Base-by-base conservation (phyloP, 805 yeast species). In the Ogataea pignaliae region DNA sequence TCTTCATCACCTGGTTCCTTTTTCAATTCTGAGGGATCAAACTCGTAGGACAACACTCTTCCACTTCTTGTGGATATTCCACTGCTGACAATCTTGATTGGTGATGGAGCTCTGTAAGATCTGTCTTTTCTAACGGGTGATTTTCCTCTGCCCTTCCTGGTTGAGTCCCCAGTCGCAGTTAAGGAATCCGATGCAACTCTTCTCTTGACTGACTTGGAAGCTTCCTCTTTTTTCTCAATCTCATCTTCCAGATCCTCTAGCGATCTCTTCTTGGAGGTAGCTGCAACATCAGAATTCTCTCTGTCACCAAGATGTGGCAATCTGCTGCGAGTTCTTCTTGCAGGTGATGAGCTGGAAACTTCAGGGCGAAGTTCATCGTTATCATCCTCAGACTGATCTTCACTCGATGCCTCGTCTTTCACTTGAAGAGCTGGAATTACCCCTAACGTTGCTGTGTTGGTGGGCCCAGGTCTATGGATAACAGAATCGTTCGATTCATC, bases 31-130 rank as follows among this genome's bases (percentile, higher is more conserved):
- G 47, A 48, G 14, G 54, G 54, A 13, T 57, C 65, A 1, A 58
- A 43, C 18, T 59, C 64, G 40, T 60, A 60, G 3, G 65, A 60
- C 34, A 61, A 42, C 10, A 60, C 61, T 13, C 64, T 51, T 10
- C 60, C 61, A 39, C 61, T 57, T 42, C 61, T 51, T 1, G 61
- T 57, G 7, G 59, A 47, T 10, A 57, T 57, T 4, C 60, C 57
- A 35, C 60, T 57, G 44, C 60, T 48, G 14, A 48, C 42, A 42
- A 45, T 47, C 29, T 47, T 51, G 31, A 48, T 48, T 14, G 57
- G 50, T 8, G 58, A 52, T 2, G 55, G 55, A 5, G 54, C 59
- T 18, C 59, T 42, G 34, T 53, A 57, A 5, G 52, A 45, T 28
- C 45, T 41, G 37, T 59, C 63, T 28, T 53, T 55, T 37, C 64